A percentile compares a stretch with the other conserved stretches of the same genome.
Conservation (phyloP, 192 early-diverging fungal genomes). For the Linnemannia zychae region DNA sequence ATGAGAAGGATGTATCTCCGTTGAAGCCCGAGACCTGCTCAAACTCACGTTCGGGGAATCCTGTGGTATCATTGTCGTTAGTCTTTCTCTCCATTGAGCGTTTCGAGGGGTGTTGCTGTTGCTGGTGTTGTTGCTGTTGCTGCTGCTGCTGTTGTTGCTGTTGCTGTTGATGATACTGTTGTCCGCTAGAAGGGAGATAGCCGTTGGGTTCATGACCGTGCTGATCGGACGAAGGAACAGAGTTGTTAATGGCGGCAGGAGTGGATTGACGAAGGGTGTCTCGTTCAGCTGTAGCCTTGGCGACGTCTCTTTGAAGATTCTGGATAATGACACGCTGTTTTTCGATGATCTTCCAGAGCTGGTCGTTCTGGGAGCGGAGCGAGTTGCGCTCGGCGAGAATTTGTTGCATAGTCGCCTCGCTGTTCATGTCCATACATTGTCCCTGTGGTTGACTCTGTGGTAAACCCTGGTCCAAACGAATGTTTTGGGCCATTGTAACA, state of each 20-base stretch:
- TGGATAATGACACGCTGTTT: slow-evolving; percentile 90
- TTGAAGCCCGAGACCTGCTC: slow-evolving; percentile 48
- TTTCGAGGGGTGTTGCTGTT: slow-evolving; percentile 24
- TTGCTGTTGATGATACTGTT: background rate
- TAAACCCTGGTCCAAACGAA: slow-evolving; percentile 28
- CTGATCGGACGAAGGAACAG: slow-evolving; percentile 9
- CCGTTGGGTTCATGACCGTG: slow-evolving; percentile 14
- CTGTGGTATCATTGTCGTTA: slow-evolving; percentile 8
- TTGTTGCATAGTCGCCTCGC: slow-evolving; percentile 38
- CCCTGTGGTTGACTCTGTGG: slow-evolving; percentile 20
- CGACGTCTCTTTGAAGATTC: slow-evolving; percentile 79
- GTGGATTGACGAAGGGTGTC: slow-evolving; percentile 28
- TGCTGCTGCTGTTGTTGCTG: slow-evolving; percentile 11
- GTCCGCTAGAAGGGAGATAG: background rate
- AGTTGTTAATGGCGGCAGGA: background rate
- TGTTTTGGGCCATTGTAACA: slow-evolving; percentile 33
- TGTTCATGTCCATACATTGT: slow-evolving; percentile 22
- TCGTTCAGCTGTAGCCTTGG: slow-evolving; percentile 49
- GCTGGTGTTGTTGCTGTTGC: background rate
- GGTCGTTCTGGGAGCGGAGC: slow-evolving; percentile 84
- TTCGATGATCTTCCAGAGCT: slow-evolving; percentile 93
- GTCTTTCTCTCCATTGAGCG: slow-evolving; percentile 27
- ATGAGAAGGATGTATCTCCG: slow-evolving; percentile 37
- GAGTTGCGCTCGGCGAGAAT: slow-evolving; percentile 74
- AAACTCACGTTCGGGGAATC: slow-evolving; percentile 16